Evolutionary conservation across 139 green algal species (phyloP), one percentile per base, ranked within the genome.

Genomic region (Chlamydomonas sp.): DNA sequence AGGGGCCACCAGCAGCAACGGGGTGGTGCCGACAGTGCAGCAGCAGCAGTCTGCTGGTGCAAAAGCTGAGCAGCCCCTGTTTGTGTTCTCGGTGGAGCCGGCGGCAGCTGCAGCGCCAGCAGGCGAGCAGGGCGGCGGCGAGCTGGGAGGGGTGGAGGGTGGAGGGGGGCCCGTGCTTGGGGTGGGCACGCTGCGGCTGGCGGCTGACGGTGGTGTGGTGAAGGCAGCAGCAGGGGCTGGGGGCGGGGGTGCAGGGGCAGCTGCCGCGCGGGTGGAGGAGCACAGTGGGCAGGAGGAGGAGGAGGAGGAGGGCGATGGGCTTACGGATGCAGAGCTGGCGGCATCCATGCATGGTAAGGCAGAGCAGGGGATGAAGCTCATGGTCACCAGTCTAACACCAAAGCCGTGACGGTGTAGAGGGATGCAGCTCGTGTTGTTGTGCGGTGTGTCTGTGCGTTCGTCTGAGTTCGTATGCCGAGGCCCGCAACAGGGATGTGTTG

Each of bases 301-400:
- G 4, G 5, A 12, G 66, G 6, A 12, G 66, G 66, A 12, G 66
- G 2, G 12, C n/a, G 3, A 4, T 5, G 82, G 68, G 3, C 61
- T 86, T 20, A 80, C 67, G 3, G 82, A 86, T 60, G 82, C 63
- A n/a, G 82, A 77, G 71, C 82, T 86, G 71, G 62, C 71, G n/a
- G 71, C 20, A 5, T n/a, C 82, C 0, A 62, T 86, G 71, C 61
- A 75, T 31, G 82, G 82, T 86, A 49, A 49, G 31, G 31, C 31
- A 0, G 31, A 0, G 31, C 31, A 49, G 31, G 31, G 31, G 31
- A 49, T 49, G 31, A 0, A 49, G 0, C 31, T 49, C 31, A 0
- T 49, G 31, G 0, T 49, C 31, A 49, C 31, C 31, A 0, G 31
- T 49, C 31, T 49, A 49, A n/a, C n/a, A n/a, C n/a, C n/a, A 49